Evolutionary conservation across 768 basidiomycete species (phyloP).

Genomic region (Nidularia pulvinata): DNA sequence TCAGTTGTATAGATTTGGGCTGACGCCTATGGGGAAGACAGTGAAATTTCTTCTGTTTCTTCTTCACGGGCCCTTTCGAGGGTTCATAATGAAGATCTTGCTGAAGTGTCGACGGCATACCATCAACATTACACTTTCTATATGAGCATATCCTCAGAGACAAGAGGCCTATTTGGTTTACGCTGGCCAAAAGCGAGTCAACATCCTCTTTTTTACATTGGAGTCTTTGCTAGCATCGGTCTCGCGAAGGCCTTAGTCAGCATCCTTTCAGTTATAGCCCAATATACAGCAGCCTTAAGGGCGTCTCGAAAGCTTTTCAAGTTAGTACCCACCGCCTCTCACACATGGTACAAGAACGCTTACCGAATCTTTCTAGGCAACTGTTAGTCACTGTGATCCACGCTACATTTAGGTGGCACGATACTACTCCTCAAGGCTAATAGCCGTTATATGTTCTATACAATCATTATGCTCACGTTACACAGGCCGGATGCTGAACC

Average conservation of each 20-base stretch:
- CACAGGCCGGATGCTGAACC: conserved; percentile 80
- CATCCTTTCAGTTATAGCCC: conserved; percentile 44
- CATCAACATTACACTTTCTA: conserved; percentile 16
- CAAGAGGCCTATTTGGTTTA: conserved; percentile 18
- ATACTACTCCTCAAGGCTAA: conserved; percentile 77
- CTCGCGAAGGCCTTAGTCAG: conserved; percentile 44
- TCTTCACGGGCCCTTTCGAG: too few relatives aligned
- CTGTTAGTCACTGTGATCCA: conserved; percentile 71
- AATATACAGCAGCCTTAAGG: conserved; percentile 60
- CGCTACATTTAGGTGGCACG: conserved; percentile 86
- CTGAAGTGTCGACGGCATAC: conserved; percentile 3
- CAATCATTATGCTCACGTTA: neutral
- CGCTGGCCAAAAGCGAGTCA: conserved; percentile 50
- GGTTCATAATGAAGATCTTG: too few relatives aligned
- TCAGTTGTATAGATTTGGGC: conserved; percentile 54
- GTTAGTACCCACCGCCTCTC: conserved; percentile 12
- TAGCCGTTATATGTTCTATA: neutral
- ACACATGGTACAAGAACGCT: neutral
- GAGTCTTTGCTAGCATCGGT: conserved; percentile 64
- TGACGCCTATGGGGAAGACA: conserved; percentile 46
- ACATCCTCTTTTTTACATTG: conserved; percentile 73
- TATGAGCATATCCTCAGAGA: conserved; percentile 18
- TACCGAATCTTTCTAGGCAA: conserved; percentile 33
- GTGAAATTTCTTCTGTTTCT: too few relatives aligned
- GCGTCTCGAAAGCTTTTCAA: conserved; percentile 45